A percentile compares a stretch with the other conserved stretches of the same genome.
Evolutionary conservation across 2,329 filamentous ascomycete species (phyloP).

Genomic region (Phaeosphaeriaceae sp.): DNA sequence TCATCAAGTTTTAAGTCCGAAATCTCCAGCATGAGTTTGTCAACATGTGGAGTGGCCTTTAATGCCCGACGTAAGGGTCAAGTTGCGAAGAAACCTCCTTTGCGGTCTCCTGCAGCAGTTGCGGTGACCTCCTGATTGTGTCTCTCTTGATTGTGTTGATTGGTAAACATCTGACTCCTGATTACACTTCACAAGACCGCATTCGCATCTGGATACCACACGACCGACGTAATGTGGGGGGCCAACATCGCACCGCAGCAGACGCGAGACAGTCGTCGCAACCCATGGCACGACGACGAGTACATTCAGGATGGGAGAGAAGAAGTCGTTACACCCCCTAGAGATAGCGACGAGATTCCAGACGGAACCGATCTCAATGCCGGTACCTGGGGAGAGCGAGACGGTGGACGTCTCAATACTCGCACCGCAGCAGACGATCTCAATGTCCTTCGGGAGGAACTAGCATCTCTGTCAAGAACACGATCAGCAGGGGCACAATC

Average conservation of each 20-base stretch:
- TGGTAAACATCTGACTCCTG: too few species aligned
- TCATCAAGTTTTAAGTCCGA: slow-evolving; percentile 18
- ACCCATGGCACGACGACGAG: slow-evolving; percentile 46
- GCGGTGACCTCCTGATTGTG: not conserved
- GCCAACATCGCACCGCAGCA: slow-evolving; percentile 20
- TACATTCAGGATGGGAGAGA: slow-evolving; percentile 25
- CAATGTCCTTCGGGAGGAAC: slow-evolving; percentile 62
- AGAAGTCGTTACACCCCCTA: slow-evolving; percentile 13
- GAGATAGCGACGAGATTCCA: slow-evolving; percentile 27
- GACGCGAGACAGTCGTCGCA: slow-evolving; percentile 34
- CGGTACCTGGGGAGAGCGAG: slow-evolving; percentile 68
- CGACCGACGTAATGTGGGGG: slow-evolving; percentile 29
- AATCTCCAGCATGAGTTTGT: slow-evolving; percentile 16
- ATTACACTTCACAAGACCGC: not conserved
- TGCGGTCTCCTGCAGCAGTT: not conserved
- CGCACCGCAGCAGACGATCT: slow-evolving; percentile 65
- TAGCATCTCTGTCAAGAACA: slow-evolving; percentile 61
- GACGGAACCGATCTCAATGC: slow-evolving; percentile 38
- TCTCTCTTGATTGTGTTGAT: not conserved
- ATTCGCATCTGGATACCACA: not conserved
- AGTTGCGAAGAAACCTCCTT: not conserved
- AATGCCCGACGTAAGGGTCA: not conserved
- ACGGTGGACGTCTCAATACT: slow-evolving; percentile 62
- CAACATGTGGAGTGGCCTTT: slow-evolving; percentile 5
- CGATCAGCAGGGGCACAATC: slow-evolving; percentile 31